Evolutionary conservation across 768 basidiomycete genomes (phyloP), one percentile per base, ranked within the genome.

Genomic region (Leucocoprinus birnbaumii): DNA sequence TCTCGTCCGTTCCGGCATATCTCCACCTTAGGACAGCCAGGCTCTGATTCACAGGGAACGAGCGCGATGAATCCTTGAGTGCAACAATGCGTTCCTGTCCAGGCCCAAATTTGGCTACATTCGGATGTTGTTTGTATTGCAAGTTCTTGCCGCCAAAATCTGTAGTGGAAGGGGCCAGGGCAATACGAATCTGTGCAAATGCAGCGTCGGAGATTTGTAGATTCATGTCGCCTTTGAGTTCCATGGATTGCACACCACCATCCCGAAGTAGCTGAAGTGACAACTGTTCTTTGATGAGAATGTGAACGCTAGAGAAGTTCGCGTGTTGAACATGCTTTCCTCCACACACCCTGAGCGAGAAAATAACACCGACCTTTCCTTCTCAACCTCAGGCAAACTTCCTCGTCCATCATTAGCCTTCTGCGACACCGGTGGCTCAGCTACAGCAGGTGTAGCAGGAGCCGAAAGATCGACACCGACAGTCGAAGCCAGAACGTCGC

Each of bases 71-170:
- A 65, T 98, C 95, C 72, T 94, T 97, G 59, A 98, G 75, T 0
- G 86, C 86, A 40, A 98, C 78, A 18, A 86, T 68, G 37, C 89
- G 71, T 16, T 72, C 73, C 57, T 87, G 69, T 1, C 83, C 82
- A 10, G 86, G 83, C 0, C 73, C 75, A 58, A 95, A 92, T 71
- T 94, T 96, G 56, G 85, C 89, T 13, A 98, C 90, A 57, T 97
- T 88, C 6, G 96, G 96, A 64, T 98, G 97, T 62, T 97, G 94
- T 71, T 98, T 98, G 81, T 96, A 97, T 68, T 96, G 94, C 41
- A 98, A 71, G 37, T 80, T 85, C 53, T 75, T 74, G 48, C 80
- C 81, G 53, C 79, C 85, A 55, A 86, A 81, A 58, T 84, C 81
- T 10, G 76, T 73, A 13, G 80, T 70, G 16, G 83, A 71, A 0